These are phyloP conservation scores for Flaveria sonorensis DNA, from an alignment of 129 eudicot genomes.

Conservation along the genomic window DNA sequence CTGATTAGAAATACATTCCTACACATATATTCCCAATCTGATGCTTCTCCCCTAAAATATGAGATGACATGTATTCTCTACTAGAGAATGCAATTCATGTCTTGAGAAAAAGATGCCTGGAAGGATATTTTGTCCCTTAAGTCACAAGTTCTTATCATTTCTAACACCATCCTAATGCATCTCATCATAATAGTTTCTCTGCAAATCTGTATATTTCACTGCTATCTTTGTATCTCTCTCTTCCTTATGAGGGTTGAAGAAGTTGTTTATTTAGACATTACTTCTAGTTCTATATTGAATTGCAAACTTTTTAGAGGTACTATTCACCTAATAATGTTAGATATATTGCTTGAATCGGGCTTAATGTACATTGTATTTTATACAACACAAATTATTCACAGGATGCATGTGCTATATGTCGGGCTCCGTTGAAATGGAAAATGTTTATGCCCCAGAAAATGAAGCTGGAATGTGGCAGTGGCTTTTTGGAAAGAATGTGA, in stretches of 20 bases:
- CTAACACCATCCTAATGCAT: background rate
- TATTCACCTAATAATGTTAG: background rate
- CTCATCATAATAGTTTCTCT: slow-evolving; percentile 4
- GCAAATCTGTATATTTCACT: slow-evolving; percentile 3
- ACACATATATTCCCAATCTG: no score
- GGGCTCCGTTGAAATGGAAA: slow-evolving; percentile 84
- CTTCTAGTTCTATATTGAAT: background rate
- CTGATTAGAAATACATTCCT: no score
- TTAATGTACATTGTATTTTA: slow-evolving; percentile 18
- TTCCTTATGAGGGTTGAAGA: background rate
- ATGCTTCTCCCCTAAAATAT: no score
- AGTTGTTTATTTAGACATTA: background rate
- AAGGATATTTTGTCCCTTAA: background rate
- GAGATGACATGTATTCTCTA: background rate
- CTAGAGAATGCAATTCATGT: background rate
- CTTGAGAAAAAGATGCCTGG: background rate
- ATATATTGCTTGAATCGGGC: slow-evolving; percentile 31
- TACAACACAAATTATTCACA: slow-evolving; percentile 35
- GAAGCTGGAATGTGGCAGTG: slow-evolving; percentile 99
- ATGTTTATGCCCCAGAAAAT: slow-evolving; percentile 74
- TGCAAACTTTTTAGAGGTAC: background rate
- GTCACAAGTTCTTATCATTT: background rate
- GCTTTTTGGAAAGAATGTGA: slow-evolving; percentile 83
- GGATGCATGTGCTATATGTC: slow-evolving; percentile 99
- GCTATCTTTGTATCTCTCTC: background rate